A percentile compares a stretch with the other conserved stretches of the same genome.
Evolutionary conservation across 1,284 basidiomycete species (phyloP).

Genomic region (Grifola frondosa): DNA sequence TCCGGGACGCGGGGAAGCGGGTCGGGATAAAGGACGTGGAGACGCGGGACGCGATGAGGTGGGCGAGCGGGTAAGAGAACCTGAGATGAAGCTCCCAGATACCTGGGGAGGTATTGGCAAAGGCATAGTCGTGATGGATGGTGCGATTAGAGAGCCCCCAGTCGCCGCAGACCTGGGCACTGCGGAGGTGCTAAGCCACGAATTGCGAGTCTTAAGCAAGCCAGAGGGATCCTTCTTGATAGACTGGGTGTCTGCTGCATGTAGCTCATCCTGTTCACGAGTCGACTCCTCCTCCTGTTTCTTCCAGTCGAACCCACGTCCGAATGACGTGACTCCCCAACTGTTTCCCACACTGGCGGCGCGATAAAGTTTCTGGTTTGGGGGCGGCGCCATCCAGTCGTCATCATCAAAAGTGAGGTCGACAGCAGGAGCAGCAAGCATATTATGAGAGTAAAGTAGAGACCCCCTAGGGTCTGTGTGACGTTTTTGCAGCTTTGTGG

Average conservation of each 20-base stretch:
- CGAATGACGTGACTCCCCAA: conserved; percentile 80
- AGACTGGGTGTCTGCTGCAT: conserved; percentile 9
- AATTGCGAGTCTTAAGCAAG: conserved; percentile 17
- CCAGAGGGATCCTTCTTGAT: conserved; percentile 11
- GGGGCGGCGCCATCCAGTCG: conserved; percentile 47
- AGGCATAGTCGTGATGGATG: conserved; percentile 17
- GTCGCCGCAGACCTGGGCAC: conserved; percentile 19
- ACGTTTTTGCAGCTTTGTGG: conserved; percentile 17
- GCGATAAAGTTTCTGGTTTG: conserved; percentile 49
- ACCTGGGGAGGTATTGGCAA: conserved; percentile 15
- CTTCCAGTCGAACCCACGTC: conserved; percentile 78
- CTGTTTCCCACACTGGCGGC: conserved; percentile 68
- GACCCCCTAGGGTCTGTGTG: conserved; percentile 15
- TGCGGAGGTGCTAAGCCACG: conserved; percentile 25
- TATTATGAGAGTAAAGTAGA: conserved; percentile 30
- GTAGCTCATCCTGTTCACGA: conserved; percentile 18
- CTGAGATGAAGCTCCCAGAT: conserved; percentile 24
- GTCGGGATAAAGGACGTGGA: conserved; percentile 29
- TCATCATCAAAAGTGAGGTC: conserved; percentile 67
- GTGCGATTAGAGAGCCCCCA: conserved; percentile 13
- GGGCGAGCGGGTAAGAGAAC: conserved; percentile 34
- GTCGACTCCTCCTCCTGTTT: conserved; percentile 35
- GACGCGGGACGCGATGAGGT: conserved; percentile 34
- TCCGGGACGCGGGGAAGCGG: conserved; percentile 21
- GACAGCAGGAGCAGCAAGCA: conserved; percentile 59